These are phyloP conservation scores for Pseudogymnoascus sp. DNA, from an alignment of 2,329 filamentous ascomycete species.

Conservation along the genomic window DNA sequence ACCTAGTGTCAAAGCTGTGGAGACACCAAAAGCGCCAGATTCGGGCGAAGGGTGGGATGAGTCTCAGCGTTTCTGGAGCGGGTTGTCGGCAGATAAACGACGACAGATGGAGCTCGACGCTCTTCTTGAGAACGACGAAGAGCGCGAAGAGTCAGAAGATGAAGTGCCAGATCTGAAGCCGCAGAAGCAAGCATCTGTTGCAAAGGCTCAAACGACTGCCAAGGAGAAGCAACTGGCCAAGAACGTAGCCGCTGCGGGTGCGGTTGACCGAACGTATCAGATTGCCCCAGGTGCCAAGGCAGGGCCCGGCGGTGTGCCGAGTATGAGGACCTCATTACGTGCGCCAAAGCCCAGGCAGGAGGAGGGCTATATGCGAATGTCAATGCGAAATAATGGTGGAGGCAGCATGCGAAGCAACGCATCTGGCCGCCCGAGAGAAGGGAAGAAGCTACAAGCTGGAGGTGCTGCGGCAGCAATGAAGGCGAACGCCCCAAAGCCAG, in stretches of 20 bases:
- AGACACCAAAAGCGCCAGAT: slow-evolving; percentile 15
- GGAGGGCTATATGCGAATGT: slow-evolving; percentile 16
- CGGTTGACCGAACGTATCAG: slow-evolving; percentile 30
- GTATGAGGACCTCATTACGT: slow-evolving; percentile 42
- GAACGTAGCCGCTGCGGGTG: background rate
- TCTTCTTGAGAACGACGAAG: slow-evolving; percentile 37
- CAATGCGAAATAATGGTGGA: slow-evolving; percentile 16
- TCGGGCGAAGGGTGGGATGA: slow-evolving; percentile 46
- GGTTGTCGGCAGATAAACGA: slow-evolving; percentile 53
- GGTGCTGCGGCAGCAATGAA: slow-evolving; percentile 13
- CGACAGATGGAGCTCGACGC: slow-evolving; percentile 47
- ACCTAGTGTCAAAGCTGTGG: slow-evolving; percentile 31
- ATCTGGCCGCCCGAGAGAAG: background rate
- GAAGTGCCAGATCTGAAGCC: slow-evolving; percentile 26
- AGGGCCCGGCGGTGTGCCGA: slow-evolving; percentile 19
- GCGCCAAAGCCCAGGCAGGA: slow-evolving; percentile 18
- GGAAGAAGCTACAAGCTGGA: slow-evolving; percentile 14
- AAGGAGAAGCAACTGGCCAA: slow-evolving; percentile 9
- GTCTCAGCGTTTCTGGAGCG: slow-evolving; percentile 62
- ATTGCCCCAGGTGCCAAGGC: slow-evolving; percentile 29
- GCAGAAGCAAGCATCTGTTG: slow-evolving; percentile 12
- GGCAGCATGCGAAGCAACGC: slow-evolving; percentile 11
- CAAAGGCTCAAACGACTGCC: slow-evolving; percentile 16
- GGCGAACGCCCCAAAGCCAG: background rate
- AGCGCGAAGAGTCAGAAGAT: slow-evolving; percentile 30